Base-by-base conservation (phyloP, 768 basidiomycete species). In the Tylopilus rubrobrunneus region DNA sequence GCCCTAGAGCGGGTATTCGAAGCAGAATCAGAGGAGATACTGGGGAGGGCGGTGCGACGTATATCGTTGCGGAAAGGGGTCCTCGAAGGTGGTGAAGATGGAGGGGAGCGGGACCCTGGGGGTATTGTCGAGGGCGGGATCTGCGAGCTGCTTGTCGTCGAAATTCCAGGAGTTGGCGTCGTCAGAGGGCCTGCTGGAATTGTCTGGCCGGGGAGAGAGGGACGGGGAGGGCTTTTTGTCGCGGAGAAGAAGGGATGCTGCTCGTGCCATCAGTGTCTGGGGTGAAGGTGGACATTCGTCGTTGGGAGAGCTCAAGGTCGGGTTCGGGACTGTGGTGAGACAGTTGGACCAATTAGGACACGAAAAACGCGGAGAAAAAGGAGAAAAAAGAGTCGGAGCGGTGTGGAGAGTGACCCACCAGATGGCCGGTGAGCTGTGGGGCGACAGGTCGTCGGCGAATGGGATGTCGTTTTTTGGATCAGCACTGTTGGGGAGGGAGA, bases 281-380 rank as follows among this genome's bases (percentile, higher is more conserved):
- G 48, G 83, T 84, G 58, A 85, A 87, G 67, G 80, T 78, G 70
- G 89, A 89, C 89, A 91, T 89, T 65, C 87, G 85, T 65, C 87
- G 79, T 52, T 58, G 58, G 55, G 64, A 31, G 44, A 86, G 83
- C 70, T 82, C 82, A 58, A 81, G 63, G 68, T 79, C 82, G 56
- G 76, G 61, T 44, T 78, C 73, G 55, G 73, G 62, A 63, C 75
- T 77, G 66, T 45, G 14, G 43, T 14, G 50, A 59, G 49, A 57
- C 50, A 59, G 53, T 50, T 39, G 19, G 19, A 47, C 50, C 40
- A 55, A 54, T 57, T 47, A 56, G 37, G 48, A 49, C 48, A 51
- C 50, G 28, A 49, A 55, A 49, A 62, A 57, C 56, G 48, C 49
- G 52, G 33, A 37, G 3, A 39, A 25, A 37, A 45, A 45, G 59